A percentile compares a stretch with the other conserved stretches of the same genome.
phyloP scores from a whole-genome alignment of 2,329 filamentous ascomycete genomes.

The Bipolaris oryzae region DNA sequence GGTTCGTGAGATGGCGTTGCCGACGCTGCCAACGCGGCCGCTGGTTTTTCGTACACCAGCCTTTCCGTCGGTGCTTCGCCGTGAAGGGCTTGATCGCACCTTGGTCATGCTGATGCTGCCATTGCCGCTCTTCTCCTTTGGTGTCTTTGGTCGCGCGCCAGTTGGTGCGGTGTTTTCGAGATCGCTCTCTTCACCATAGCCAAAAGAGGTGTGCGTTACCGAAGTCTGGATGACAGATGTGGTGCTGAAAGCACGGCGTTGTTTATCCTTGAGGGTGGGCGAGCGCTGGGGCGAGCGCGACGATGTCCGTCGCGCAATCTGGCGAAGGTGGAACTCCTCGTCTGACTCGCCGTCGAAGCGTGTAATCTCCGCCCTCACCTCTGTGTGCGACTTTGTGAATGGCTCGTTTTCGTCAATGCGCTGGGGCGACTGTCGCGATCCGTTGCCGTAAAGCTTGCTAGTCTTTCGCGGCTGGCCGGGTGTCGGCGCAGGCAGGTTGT shows the following conservation, averaged over 20 bases:
- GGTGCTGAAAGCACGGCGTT: conserved; percentile 73
- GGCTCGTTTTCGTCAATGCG: conserved; percentile 57
- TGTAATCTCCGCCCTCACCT: conserved; percentile 64
- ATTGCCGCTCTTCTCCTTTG: conserved; percentile 50
- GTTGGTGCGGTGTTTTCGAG: conserved; percentile 51
- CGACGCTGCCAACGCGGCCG: conserved; percentile 56
- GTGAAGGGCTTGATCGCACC: conserved; percentile 50
- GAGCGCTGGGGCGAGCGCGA: conserved; percentile 67
- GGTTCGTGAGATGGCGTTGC: conserved; percentile 38
- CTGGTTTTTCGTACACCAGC: conserved; percentile 58
- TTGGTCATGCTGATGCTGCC: conserved; percentile 55
- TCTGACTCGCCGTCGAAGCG: conserved; percentile 71
- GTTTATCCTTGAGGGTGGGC: conserved; percentile 63
- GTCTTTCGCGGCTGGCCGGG: conserved; percentile 95
- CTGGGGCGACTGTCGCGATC: conserved; percentile 40
- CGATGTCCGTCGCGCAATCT: conserved; percentile 62
- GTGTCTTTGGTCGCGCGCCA: conserved; percentile 53
- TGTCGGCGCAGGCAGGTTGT: conserved; percentile 92
- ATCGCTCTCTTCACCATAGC: conserved; percentile 52
- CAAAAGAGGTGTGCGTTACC: conserved; percentile 44
- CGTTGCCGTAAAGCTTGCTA: conserved; percentile 72
- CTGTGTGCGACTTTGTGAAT: conserved; percentile 61
- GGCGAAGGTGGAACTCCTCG: conserved; percentile 80
- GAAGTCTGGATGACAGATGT: conserved; percentile 62
- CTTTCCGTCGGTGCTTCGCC: conserved; percentile 56